Percentiles rank a stretch among this genome's conserved stretches.
Conservation (phyloP, 2,329 filamentous ascomycete genomes). For the Tolypocladium nubicola region DNA sequence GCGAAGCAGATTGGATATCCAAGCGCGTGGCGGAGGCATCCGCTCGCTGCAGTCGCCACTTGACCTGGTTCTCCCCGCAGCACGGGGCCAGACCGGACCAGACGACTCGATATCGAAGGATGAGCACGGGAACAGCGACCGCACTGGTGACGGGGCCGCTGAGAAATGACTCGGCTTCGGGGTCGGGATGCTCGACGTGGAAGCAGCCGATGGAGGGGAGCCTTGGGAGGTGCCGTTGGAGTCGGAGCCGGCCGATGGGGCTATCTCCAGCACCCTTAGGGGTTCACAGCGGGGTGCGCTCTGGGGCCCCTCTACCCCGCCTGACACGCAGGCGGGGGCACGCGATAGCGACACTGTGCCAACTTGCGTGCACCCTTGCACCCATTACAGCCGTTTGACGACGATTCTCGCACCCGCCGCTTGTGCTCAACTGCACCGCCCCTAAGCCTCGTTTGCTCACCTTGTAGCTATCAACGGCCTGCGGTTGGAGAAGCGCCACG, state of each 20-base stretch:
- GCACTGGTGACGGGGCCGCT: background rate
- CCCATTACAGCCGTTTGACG: background rate
- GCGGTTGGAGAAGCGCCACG: background rate
- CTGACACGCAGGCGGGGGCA: too few relatives aligned
- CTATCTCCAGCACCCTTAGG: background rate
- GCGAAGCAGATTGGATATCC: background rate
- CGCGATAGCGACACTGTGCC: background rate
- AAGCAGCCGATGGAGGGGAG: conserved; percentile 12
- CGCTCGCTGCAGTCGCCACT: background rate
- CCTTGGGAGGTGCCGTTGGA: conserved; percentile 10
- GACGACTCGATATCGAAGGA: background rate
- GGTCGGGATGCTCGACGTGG: conserved; percentile 7
- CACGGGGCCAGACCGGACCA: background rate
- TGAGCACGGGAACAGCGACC: background rate
- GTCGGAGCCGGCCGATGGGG: conserved; percentile 21
- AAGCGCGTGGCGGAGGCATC: background rate
- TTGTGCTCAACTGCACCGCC: background rate
- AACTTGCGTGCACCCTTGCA: background rate
- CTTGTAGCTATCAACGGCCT: background rate
- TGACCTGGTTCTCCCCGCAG: background rate
- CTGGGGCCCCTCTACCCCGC: background rate
- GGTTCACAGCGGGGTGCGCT: background rate
- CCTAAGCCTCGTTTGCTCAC: background rate
- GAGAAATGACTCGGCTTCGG: background rate
- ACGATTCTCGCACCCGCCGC: background rate